phyloP scores from a whole-genome alignment of 257 asterid genomes.

The Mitragyna speciosa region DNA sequence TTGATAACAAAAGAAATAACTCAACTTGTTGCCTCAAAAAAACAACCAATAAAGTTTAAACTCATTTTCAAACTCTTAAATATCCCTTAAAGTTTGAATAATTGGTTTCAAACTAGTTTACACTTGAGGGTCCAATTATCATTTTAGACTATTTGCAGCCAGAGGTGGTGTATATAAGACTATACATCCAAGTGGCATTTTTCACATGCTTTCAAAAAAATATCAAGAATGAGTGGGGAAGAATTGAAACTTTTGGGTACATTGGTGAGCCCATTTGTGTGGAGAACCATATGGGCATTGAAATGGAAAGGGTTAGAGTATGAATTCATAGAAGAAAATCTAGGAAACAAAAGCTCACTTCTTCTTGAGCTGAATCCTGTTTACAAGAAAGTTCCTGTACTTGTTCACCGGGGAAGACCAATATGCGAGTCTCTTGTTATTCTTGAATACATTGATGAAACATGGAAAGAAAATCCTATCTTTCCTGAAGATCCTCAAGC shows the following conservation, averaged over 20 bases:
- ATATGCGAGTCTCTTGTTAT: slow-evolving; percentile 21
- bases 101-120: too few species aligned
- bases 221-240: background rate
- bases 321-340: slow-evolving; percentile 21
- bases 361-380: slow-evolving; percentile 23
- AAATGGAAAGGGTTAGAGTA: slow-evolving; percentile 13
- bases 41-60: too few species aligned
- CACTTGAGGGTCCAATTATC: too few species aligned
- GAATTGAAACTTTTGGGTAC: slow-evolving; percentile 9
- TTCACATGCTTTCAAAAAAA: too few species aligned
- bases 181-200: background rate
- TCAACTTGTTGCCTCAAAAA: too few species aligned
- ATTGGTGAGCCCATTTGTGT: slow-evolving; percentile 13
- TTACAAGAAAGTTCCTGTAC: slow-evolving; percentile 24
- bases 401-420: slow-evolving; percentile 12
- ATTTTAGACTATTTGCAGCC: too few species aligned
- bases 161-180: background rate
- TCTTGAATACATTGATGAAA: slow-evolving; percentile 23
- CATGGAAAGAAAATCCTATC: background rate
- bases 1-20: too few species aligned
- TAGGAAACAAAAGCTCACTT: slow-evolving; percentile 9
- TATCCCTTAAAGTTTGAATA: too few species aligned
- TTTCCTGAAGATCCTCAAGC: slow-evolving; percentile 5
- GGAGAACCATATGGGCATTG: slow-evolving; percentile 14
- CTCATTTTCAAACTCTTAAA: too few species aligned